Base-by-base conservation (phyloP, 1,139 yeast genomes). In the Blastobotrys apis region DNA sequence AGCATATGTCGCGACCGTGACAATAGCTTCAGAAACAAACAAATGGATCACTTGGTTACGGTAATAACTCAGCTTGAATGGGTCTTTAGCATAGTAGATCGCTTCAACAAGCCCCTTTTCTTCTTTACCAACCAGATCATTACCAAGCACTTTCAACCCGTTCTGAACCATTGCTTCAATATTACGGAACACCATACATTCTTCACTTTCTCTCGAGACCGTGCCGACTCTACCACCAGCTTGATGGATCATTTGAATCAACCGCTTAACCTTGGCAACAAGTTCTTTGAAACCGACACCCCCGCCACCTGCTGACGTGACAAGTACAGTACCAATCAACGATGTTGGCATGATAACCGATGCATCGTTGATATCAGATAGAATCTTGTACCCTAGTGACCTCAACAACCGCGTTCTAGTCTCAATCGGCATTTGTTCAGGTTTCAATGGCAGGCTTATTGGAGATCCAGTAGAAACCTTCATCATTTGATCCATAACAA, bases 261-360 rank as follows among this genome's bases (percentile, higher is more conserved):
- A 64, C 66, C 69, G 60, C 10, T 55, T 55, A 3, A 69, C 69
- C 16, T 68, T 58, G 15, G 61, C 55, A 17, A 60, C 55, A 21
- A 69, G 54, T 37, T 65, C 66, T 13, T 58, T 53, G 35, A 57
- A 57, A 40, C 68, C 61, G 22, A 68, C 62, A 3, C 73, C 73
- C 3, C 69, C 59, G 25, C 65, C 66, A 13, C 54, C 55, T 6
- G 67, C 57, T 30, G 65, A 55, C 3, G 74, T 69, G 31, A 69
- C 55, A 23, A 69, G 55, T 23, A 67, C 68, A 0, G 73, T 62
- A 17, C 73, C 74, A 10, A 69, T 63, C 26, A 69, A 57, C 2
- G 72, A 67, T 2, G 73, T 67, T 4, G 74, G 74, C 73, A 69
- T 69, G 32, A 69, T 65, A 12, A 69, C 70, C 2, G 73, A 67